phyloP scores from a whole-genome alignment of 2,329 filamentous ascomycete genomes.

The Neonectria ditissima region DNA sequence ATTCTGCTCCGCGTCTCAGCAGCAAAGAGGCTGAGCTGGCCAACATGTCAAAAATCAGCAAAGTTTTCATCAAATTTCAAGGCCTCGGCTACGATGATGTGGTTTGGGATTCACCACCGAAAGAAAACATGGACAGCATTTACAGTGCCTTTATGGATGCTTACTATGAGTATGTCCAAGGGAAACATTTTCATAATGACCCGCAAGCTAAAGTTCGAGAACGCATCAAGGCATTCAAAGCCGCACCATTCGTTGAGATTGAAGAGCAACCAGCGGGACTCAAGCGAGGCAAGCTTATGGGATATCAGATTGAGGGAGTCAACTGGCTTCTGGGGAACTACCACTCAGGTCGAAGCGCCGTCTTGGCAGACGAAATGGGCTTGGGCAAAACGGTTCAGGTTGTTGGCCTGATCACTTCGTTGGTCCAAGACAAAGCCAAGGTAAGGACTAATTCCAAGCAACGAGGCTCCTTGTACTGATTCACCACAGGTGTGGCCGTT shows the following conservation, averaged over 20 bases:
- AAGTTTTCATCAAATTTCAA: slow-evolving; percentile 89
- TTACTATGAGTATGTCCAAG: slow-evolving; percentile 87
- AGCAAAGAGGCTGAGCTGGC: slow-evolving; percentile 77
- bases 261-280: slow-evolving; percentile 79
- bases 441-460: slow-evolving; percentile 38
- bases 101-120: slow-evolving; percentile 88
- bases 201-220: slow-evolving; percentile 71
- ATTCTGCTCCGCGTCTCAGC: slow-evolving; percentile 60
- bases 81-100: slow-evolving; percentile 90
- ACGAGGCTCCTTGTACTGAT: slow-evolving; percentile 28
- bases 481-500: slow-evolving; percentile 81
- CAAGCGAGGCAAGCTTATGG: slow-evolving; percentile 85
- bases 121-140: slow-evolving; percentile 69
- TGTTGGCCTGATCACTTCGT: slow-evolving; percentile 80
- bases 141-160: slow-evolving; percentile 86
- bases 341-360: slow-evolving; percentile 83
- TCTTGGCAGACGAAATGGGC: slow-evolving; percentile 98
- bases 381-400: slow-evolving; percentile 97
- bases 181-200: slow-evolving; percentile 74
- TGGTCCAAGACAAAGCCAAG: slow-evolving; percentile 74
- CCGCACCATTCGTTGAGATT: slow-evolving; percentile 75
- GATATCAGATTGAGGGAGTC: slow-evolving; percentile 90
- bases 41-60: slow-evolving; percentile 77
- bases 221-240: slow-evolving; percentile 76
- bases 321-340: slow-evolving; percentile 97